Evolutionary conservation across 1,139 yeast genomes (phyloP), one percentile per base, ranked within the genome.

Genomic region (Nakaseomyces bracarensis): DNA sequence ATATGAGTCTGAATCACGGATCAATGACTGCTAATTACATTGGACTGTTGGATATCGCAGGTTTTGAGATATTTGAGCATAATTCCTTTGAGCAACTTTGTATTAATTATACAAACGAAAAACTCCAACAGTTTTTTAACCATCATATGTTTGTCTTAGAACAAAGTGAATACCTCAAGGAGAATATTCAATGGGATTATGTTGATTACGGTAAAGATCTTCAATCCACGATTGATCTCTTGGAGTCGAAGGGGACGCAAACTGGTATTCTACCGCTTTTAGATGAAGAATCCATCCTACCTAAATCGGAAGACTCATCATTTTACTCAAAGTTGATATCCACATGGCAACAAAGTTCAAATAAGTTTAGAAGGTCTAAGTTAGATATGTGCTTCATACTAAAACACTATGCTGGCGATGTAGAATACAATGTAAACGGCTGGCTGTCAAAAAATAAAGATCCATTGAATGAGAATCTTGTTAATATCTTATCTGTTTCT

Each of bases 121-220:
- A 85, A 58, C 70, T 93, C 37, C 98, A 93, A 63, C 98, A 93
- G 61, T 91, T 87, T 58, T 93, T 93, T 72, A 93, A 93, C 59
- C 98, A 93, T 61, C 97, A 91, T 63, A 89, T 94, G 76, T 93
- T 93, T 67, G 94, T 89, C 11, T 71, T 93, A 34, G 99, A 93
- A 62, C 99, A 93, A 64, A 89, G 89, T 58, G 98, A 93, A 64
- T 93, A 93, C 57, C 67, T 89, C 47, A 75, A 87, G 44, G 98
- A 93, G 65, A 85, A 87, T 51, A 91, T 93, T 45, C 89, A 85
- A 50, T 93, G 99, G 99, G 82, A 87, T 53, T 93, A 84, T 51
- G 82, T 89, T 40, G 98, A 93, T 61, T 93, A 87, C 64, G 98
- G 98, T n/a, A 85, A 82, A 49, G 97, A 93, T 61, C 69, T 91